Conservation (phyloP, 176 grass and related monocot genomes). For the Bonia amplexicaulis region DNA sequence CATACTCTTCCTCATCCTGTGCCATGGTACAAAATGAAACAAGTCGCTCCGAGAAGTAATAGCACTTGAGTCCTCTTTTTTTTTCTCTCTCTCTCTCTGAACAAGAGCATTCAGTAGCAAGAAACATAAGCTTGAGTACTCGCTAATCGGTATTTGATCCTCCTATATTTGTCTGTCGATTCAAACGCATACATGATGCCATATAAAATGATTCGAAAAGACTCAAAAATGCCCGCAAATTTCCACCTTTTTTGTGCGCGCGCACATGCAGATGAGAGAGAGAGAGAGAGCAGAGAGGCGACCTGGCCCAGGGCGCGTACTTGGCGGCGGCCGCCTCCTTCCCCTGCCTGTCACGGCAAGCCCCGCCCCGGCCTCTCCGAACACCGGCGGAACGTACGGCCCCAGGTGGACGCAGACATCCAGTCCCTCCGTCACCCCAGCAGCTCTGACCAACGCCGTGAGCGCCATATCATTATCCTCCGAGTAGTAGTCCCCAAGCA, state of each 20-base stretch:
- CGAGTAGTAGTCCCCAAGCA: background rate
- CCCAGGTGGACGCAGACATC: constrained; percentile 67
- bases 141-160: background rate
- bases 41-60: background rate
- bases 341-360: constrained; percentile 59
- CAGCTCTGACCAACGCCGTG: constrained; percentile 50
- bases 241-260: background rate
- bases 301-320: constrained; percentile 75
- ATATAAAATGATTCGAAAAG: background rate
- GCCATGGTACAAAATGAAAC: background rate
- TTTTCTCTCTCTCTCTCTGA: too few species aligned
- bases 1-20: constrained; percentile 70
- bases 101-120: too few species aligned
- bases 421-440: background rate
- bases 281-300: background rate
- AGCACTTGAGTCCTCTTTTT: background rate
- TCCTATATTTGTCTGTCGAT: background rate
- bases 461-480: constrained; percentile 40
- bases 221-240: background rate
- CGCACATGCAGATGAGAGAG: background rate
- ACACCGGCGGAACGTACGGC: constrained; percentile 47
- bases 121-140: too few species aligned
- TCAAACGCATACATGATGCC: too few species aligned
- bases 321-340: constrained; percentile 61
- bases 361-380: constrained; percentile 45